Evolutionary conservation across 2,329 filamentous ascomycete species (phyloP), one percentile per base, ranked within the genome.

Genomic region (Fragosphaeria purpurea): DNA sequence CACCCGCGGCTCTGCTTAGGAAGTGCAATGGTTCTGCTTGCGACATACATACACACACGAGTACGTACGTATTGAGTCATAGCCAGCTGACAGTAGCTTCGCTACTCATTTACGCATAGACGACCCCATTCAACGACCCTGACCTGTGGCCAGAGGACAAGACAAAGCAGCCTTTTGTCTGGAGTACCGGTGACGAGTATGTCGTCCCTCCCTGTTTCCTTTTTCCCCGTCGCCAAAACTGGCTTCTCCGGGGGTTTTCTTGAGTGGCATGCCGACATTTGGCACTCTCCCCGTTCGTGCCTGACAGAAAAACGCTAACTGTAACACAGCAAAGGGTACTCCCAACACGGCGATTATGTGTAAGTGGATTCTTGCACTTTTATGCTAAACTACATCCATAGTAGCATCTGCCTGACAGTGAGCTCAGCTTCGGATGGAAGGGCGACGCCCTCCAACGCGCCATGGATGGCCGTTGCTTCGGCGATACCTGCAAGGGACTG

Each of bases 61-160:
- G 22, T 22, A 22, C 22, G 22, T 22, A 22, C 22, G 22, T 22
- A 22, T 22, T 22, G 22, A 22, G 22, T 22, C 22, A 22, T 22
- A 3, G 22, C 22, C 22, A 22, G 22, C 22, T 22, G 22, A 22
- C 22, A 22, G 22, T 22, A 22, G 22, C 22, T 22, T 22, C 22
- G 22, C 22, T 22, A 22, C 22, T 22, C 22, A 22, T 22, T 22
- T 33, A 42, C 7, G 10, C 2, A 50, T 41, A 50, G 47, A 70
- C 63, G 7, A 58, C 60, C 4, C 59, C 59, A 2, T 65, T 65
- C 54, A 65, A 65, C 55, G 59, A 65, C 57, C 32, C 59, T 57
- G 55, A 57, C 39, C 61, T 59, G 52, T 60, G 66, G 67, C 61
- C 60, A 9, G 61, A 63, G 37, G 62, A 67, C 57, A 64, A 63